Percentiles rank a stretch among this genome's conserved stretches.
These are phyloP conservation scores for Apophysomyces trapeziformis DNA, from an alignment of 371 early-diverging fungal species.

Conservation along the genomic window DNA sequence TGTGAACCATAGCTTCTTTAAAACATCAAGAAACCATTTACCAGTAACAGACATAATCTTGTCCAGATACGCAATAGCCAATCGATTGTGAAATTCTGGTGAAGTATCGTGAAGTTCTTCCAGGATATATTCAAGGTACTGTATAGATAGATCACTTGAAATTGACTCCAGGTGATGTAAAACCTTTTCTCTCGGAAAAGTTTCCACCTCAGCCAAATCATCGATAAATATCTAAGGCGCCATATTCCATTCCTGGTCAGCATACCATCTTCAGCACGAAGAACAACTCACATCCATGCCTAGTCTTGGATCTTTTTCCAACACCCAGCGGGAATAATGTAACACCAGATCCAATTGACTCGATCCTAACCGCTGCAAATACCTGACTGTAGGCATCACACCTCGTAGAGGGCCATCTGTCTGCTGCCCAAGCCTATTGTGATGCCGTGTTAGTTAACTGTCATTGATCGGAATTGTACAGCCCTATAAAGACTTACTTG, in stretches of 20 bases:
- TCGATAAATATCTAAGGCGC: constrained; percentile 74
- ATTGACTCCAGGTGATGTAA: constrained; percentile 64
- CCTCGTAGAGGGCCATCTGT: constrained; percentile 64
- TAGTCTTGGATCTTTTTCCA: constrained; percentile 66
- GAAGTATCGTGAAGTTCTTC: constrained; percentile 67
- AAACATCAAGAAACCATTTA: constrained; percentile 1
- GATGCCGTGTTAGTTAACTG: constrained; percentile 5
- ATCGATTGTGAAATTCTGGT: constrained; percentile 80
- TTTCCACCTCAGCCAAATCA: constrained; percentile 63
- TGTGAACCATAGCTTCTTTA: background rate
- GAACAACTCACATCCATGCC: constrained; percentile 74
- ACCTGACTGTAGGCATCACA: constrained; percentile 69
- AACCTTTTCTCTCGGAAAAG: constrained; percentile 57
- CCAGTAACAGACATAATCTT: constrained; percentile 33
- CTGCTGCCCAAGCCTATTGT: constrained; percentile 51
- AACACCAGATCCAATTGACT: constrained; percentile 82
- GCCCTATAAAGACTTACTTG: constrained; percentile 26
- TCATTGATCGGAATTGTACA: background rate
- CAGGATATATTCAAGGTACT: constrained; percentile 82
- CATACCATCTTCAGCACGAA: background rate
- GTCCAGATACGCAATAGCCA: constrained; percentile 74
- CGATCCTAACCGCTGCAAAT: constrained; percentile 76
- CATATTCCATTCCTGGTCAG: background rate
- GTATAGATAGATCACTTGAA: constrained; percentile 66
- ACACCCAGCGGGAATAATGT: constrained; percentile 79